These are phyloP conservation scores for Quercus lobata DNA, from an alignment of 331 rosid genomes.

Conservation along the genomic window DNA sequence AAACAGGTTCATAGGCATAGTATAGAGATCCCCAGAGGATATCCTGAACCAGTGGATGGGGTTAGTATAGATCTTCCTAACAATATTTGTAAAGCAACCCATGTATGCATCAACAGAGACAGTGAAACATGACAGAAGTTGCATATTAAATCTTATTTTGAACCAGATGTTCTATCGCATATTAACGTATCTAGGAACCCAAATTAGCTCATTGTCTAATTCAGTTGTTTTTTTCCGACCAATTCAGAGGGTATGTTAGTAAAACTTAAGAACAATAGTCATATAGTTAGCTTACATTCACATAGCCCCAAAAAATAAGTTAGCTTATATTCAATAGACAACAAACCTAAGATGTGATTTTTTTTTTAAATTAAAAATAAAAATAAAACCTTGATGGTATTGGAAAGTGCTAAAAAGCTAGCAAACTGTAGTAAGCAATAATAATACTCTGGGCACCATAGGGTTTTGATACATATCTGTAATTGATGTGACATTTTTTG, in stretches of 20 bases:
- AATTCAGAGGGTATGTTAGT: too few species aligned
- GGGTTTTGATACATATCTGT: background rate
- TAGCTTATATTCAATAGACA: too few species aligned
- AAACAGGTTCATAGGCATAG: conserved; percentile 58
- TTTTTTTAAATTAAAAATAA: background rate
- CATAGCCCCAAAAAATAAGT: too few species aligned
- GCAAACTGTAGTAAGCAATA: background rate
- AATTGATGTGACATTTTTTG: background rate
- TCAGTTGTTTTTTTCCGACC: too few species aligned
- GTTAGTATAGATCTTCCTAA: conserved; percentile 86
- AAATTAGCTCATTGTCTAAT: background rate
- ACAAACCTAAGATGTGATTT: too few species aligned
- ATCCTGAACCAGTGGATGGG: conserved; percentile 81
- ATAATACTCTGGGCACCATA: background rate
- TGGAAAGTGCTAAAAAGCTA: background rate
- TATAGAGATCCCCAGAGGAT: conserved; percentile 82
- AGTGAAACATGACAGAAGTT: background rate
- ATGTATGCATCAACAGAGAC: background rate
- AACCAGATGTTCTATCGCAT: background rate
- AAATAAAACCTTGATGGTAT: background rate
- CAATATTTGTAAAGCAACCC: background rate
- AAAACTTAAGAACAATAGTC: background rate
- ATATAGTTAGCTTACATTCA: too few species aligned
- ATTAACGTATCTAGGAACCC: background rate
- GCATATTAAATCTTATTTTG: background rate